These are phyloP conservation scores for Flaveria bidentis DNA, from an alignment of 129 eudicot genomes.

Conservation along the genomic window DNA sequence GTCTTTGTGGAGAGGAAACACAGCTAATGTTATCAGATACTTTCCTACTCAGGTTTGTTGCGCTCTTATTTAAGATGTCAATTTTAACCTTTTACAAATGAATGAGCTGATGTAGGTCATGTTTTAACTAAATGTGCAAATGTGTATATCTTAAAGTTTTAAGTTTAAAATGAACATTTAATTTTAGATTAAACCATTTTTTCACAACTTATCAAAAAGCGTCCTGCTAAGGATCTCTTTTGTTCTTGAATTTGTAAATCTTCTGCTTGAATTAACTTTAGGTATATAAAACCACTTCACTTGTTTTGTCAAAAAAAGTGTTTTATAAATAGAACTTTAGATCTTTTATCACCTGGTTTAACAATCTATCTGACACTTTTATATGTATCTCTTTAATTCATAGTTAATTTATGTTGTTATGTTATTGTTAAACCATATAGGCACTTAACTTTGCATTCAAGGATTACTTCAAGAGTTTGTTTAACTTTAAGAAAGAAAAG, in stretches of 20 bases:
- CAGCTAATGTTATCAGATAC: slow-evolving; percentile 68
- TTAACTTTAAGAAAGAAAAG: slow-evolving; percentile 56
- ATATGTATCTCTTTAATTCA: too few relatives aligned
- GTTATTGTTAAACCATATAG: slow-evolving; percentile 21
- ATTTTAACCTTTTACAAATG: neutral
- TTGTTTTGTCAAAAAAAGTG: too few relatives aligned
- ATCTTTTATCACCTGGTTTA: neutral
- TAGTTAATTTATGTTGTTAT: neutral
- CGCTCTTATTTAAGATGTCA: neutral
- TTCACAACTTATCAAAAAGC: too few relatives aligned
- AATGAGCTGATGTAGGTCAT: neutral
- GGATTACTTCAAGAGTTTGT: slow-evolving; percentile 64
- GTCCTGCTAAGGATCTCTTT: too few relatives aligned
- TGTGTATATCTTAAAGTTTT: too few relatives aligned
- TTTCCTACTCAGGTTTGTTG: slow-evolving; percentile 57
- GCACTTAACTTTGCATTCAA: slow-evolving; percentile 73
- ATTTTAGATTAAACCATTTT: too few relatives aligned
- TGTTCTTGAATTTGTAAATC: too few relatives aligned
- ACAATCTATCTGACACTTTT: too few relatives aligned
- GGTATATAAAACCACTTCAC: too few relatives aligned
- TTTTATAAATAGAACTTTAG: neutral
- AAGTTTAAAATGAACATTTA: too few relatives aligned
- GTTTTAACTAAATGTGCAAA: neutral
- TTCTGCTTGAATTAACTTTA: too few relatives aligned
- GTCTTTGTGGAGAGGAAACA: slow-evolving; percentile 70